Conservation (phyloP, 2,329 filamentous ascomycete genomes). For the Xylaria sp. region DNA sequence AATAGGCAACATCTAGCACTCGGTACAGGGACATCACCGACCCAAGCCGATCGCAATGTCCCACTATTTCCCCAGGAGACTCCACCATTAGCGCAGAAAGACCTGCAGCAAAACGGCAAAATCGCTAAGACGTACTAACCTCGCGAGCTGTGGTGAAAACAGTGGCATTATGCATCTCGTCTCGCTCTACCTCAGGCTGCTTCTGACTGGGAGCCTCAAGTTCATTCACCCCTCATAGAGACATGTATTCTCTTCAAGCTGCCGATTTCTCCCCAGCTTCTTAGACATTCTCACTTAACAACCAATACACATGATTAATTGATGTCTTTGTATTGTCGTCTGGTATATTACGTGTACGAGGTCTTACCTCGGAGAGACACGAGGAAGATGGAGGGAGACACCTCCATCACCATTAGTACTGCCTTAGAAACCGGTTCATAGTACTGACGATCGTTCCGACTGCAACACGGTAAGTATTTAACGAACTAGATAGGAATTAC, state of each 20-base stretch:
- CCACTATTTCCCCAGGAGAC: constrained; percentile 14
- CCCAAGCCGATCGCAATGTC: neutral
- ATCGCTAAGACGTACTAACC: neutral
- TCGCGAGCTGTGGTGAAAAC: neutral
- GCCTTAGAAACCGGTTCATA: neutral
- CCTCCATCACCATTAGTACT: neutral
- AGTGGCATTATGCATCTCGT: neutral
- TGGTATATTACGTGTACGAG: neutral
- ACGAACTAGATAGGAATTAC: neutral
- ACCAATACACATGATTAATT: neutral
- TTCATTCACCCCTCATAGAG: neutral
- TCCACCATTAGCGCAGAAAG: neutral
- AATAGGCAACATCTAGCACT: neutral
- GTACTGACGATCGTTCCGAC: neutral
- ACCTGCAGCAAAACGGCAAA: neutral
- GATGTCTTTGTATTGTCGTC: neutral
- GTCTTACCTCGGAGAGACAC: constrained; percentile 2
- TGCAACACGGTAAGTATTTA: neutral
- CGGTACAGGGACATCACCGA: neutral
- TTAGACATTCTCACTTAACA: neutral
- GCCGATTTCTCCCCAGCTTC: no score
- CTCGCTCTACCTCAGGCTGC: neutral
- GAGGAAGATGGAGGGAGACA: neutral
- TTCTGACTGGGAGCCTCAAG: neutral
- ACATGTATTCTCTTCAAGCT: neutral